Conservation (phyloP, 148 eudicot species). For the Rhododendron mucronatum region DNA sequence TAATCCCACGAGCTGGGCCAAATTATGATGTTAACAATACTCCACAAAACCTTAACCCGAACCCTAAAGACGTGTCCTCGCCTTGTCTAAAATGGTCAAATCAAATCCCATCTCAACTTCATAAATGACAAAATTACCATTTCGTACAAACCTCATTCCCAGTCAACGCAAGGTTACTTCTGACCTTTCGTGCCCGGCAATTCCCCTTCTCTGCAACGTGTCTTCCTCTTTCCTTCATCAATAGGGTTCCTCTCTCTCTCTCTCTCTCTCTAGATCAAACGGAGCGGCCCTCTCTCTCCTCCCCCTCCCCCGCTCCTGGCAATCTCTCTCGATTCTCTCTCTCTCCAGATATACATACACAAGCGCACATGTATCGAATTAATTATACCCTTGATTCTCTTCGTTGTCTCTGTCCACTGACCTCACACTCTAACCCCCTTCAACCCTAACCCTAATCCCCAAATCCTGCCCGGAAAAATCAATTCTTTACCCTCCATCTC, state of each 20-base stretch:
- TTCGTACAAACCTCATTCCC: neutral
- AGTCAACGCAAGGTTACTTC: neutral
- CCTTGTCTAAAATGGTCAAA: neutral
- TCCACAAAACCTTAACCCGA: neutral
- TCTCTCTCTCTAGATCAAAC: neutral
- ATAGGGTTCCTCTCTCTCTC: constrained; percentile 14
- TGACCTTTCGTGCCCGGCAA: neutral
- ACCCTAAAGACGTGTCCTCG: neutral
- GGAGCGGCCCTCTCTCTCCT: neutral
- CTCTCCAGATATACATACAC: neutral
- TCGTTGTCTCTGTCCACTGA: neutral
- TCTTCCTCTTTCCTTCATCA: neutral
- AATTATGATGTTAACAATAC: neutral
- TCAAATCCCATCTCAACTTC: neutral
- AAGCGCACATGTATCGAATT: neutral
- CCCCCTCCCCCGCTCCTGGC: neutral
- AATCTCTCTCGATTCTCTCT: neutral
- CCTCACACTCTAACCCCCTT: neutral
- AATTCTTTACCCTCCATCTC: neutral
- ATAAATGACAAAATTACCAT: neutral
- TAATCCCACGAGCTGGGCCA: neutral
- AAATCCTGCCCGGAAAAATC: neutral
- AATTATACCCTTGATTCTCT: neutral
- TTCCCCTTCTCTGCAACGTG: neutral
- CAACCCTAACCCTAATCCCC: neutral